Evolutionary conservation across 2,329 filamentous ascomycete species (phyloP).

Genomic region (Neopestalotiopsis rosae): DNA sequence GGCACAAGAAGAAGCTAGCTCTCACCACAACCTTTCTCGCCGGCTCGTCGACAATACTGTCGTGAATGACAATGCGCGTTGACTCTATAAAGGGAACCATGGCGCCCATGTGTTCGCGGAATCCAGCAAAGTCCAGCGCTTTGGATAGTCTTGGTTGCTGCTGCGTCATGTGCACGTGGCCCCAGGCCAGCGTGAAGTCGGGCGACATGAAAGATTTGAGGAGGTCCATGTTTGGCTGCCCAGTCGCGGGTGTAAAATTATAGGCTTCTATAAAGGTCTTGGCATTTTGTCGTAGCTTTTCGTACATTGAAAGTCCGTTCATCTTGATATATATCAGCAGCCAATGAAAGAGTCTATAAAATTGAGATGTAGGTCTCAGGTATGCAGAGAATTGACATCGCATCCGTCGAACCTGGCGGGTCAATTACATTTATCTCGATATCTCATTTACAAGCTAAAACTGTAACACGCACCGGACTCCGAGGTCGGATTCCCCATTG

Average conservation of each 20-base stretch:
- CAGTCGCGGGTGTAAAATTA: background rate
- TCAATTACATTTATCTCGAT: background rate
- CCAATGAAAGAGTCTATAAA: background rate
- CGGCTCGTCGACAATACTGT: slow-evolving; percentile 4
- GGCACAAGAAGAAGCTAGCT: slow-evolving; percentile 4
- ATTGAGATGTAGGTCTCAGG: background rate
- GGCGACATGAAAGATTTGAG: background rate
- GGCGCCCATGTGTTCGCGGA: background rate
- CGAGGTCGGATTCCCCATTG: background rate
- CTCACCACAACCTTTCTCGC: slow-evolving; percentile 2
- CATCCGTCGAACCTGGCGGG: background rate
- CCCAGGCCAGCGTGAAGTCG: slow-evolving; percentile 1
- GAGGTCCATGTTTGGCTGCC: background rate
- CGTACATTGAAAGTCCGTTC: background rate
- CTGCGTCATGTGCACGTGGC: slow-evolving; percentile 3
- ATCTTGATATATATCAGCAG: background rate
- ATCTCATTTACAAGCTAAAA: background rate
- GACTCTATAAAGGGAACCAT: slow-evolving; percentile 8
- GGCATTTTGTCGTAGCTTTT: background rate
- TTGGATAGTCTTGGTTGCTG: background rate
- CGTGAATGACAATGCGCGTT: background rate
- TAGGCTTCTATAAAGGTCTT: slow-evolving; percentile 3
- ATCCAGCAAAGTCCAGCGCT: background rate
- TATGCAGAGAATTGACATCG: background rate
- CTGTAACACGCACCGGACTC: background rate